phyloP scores from a whole-genome alignment of 169 alveolate genomes.

The Plasmodium coatneyi region DNA sequence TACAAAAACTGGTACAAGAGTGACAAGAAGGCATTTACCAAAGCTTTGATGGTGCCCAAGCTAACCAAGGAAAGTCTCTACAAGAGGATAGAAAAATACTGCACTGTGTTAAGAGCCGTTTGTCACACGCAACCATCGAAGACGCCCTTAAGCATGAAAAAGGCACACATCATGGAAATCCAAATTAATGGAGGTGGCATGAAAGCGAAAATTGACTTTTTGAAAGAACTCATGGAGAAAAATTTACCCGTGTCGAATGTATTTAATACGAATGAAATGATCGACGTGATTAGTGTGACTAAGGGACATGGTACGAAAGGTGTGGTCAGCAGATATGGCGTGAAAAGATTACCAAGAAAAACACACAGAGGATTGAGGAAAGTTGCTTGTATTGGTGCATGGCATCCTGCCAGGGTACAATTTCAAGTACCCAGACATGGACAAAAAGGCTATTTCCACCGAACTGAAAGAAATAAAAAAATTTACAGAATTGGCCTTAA shows the following conservation, averaged over 20 bases:
- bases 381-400: slow-evolving; percentile 99
- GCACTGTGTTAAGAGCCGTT: slow-evolving; percentile 98
- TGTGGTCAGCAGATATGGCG: slow-evolving; percentile 99
- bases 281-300: slow-evolving; percentile 98
- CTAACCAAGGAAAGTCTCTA: slow-evolving; percentile 93
- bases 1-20: slow-evolving; percentile 98
- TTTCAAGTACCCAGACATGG: slow-evolving; percentile 99
- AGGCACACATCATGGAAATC: slow-evolving; percentile 99
- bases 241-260: slow-evolving; percentile 96
- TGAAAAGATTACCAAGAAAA: slow-evolving; percentile 98
- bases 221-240: slow-evolving; percentile 95
- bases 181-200: slow-evolving; percentile 99
- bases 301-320: slow-evolving; percentile 99
- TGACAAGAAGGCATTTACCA: slow-evolving; percentile 99
- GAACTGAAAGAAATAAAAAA: slow-evolving; percentile 99
- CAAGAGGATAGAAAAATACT: slow-evolving; percentile 96
- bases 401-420: slow-evolving; percentile 99
- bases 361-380: slow-evolving; percentile 99
- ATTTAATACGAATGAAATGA: slow-evolving; percentile 97
- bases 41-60: slow-evolving; percentile 92
- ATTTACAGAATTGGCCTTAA: slow-evolving; percentile 98
- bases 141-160: slow-evolving; percentile 95
- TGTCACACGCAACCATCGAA: slow-evolving; percentile 98
- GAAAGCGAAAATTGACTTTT: slow-evolving; percentile 97
- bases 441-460: slow-evolving; percentile 99